These are phyloP conservation scores for Vitis rotundifolia DNA, from an alignment of 164 flowering plant species.

Conservation along the genomic window DNA sequence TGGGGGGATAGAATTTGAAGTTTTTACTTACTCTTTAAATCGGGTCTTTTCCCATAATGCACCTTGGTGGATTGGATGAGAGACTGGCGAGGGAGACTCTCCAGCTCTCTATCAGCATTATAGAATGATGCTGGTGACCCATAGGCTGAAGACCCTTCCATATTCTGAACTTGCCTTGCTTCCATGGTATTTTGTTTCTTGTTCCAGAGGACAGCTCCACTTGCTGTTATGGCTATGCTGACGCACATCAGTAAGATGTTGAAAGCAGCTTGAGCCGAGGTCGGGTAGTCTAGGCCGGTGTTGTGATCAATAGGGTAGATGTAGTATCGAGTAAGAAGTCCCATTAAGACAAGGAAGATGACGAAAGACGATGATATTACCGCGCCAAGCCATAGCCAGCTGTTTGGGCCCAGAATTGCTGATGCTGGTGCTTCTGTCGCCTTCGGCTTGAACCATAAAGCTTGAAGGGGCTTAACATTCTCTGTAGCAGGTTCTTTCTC, in stretches of 20 bases:
- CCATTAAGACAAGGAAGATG: conserved; percentile 50
- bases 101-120: conserved; percentile 33
- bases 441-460: conserved; percentile 57
- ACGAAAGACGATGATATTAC: conserved; percentile 68
- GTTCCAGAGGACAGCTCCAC: conserved; percentile 54
- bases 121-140: conserved; percentile 23
- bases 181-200: conserved; percentile 45
- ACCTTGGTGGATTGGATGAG: conserved; percentile 25
- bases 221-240: conserved; percentile 43
- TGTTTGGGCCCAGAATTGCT: conserved; percentile 53
- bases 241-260: conserved; percentile 43
- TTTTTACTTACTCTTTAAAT: conserved; percentile 45
- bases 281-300: not conserved
- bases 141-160: conserved; percentile 25
- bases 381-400: conserved; percentile 72
- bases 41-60: conserved; percentile 44
- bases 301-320: conserved; percentile 69
- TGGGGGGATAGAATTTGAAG: not conserved
- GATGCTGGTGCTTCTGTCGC: conserved; percentile 49
- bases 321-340: conserved; percentile 44
- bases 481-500: conserved; percentile 37
- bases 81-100: conserved; percentile 45
- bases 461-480: conserved; percentile 15
- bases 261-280: conserved; percentile 19
- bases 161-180: conserved; percentile 35